phyloP scores from a whole-genome alignment of 805 yeast species.

The Myxozyma sirexii region DNA sequence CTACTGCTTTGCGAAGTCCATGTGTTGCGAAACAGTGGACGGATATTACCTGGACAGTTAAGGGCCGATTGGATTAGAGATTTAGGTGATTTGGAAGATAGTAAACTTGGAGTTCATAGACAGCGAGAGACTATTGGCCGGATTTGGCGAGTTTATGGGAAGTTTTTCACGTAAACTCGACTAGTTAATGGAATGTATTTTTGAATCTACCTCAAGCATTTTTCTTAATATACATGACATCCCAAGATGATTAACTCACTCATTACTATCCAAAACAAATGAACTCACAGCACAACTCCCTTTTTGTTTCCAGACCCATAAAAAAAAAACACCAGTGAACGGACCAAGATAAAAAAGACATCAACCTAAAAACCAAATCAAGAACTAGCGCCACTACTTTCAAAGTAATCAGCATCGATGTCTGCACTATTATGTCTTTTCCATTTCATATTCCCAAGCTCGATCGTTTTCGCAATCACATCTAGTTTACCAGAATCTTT shows the following conservation, averaged over 20 bases:
- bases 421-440: conserved; percentile 9
- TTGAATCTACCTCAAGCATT: too few relatives aligned
- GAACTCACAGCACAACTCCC: too few relatives aligned
- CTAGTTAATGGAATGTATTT: not conserved
- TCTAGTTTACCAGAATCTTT: conserved; percentile 8
- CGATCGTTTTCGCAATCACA: conserved; percentile 25
- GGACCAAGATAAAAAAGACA: not conserved
- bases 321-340: not conserved
- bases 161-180: conserved; percentile 3
- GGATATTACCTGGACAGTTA: conserved; percentile 52
- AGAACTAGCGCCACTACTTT: conserved; percentile 2
- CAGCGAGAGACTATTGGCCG: conserved; percentile 52
- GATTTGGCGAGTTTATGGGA: conserved; percentile 32
- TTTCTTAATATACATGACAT: too few relatives aligned
- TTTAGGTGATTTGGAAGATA: conserved; percentile 58
- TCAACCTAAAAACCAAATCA: not conserved
- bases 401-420: conserved; percentile 15
- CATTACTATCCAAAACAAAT: too few relatives aligned
- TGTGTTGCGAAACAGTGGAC: conserved; percentile 56
- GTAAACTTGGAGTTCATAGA: conserved; percentile 43
- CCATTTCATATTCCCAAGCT: conserved; percentile 20
- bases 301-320: too few relatives aligned
- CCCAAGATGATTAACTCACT: too few relatives aligned
- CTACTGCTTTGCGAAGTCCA: conserved; percentile 66
- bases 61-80: conserved; percentile 63